These are phyloP conservation scores for Aspergillus terreus DNA, from an alignment of 2,329 filamentous ascomycete species.

Conservation along the genomic window DNA sequence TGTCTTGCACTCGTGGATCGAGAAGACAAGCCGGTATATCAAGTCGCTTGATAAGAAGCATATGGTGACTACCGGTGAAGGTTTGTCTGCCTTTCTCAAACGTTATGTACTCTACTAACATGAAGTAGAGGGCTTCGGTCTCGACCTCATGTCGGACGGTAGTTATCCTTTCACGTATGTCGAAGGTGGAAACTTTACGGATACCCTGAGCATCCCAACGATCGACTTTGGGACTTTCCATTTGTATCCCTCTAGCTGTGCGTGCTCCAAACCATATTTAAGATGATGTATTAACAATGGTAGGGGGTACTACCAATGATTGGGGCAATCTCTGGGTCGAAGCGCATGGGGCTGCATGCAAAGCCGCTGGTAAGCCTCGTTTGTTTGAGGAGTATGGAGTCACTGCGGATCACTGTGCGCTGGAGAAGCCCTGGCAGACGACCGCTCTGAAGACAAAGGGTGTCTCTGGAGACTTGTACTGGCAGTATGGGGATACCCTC, in stretches of 20 bases:
- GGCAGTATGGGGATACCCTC: conserved; percentile 35
- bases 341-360: conserved; percentile 41
- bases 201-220: conserved; percentile 51
- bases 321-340: conserved; percentile 49
- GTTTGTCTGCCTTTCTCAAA: not conserved
- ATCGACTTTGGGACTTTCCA: conserved; percentile 57
- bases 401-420: conserved; percentile 22
- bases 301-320: conserved; percentile 33
- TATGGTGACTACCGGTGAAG: conserved; percentile 2
- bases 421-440: conserved; percentile 33
- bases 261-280: too few relatives aligned
- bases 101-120: not conserved
- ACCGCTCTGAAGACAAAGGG: conserved; percentile 32
- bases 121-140: conserved; percentile 1
- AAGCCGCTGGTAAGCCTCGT: conserved; percentile 36
- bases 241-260: conserved; percentile 48
- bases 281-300: too few relatives aligned
- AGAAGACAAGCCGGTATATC: not conserved
- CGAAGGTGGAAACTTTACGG: conserved; percentile 53
- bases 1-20: not conserved
- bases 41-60: not conserved
- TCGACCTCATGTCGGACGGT: conserved; percentile 43
- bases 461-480: conserved; percentile 36
- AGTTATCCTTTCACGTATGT: conserved; percentile 50
- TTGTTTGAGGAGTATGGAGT: conserved; percentile 43